These are phyloP conservation scores for Lachancea sp. DNA, from an alignment of 805 yeast genomes.

Conservation along the genomic window DNA sequence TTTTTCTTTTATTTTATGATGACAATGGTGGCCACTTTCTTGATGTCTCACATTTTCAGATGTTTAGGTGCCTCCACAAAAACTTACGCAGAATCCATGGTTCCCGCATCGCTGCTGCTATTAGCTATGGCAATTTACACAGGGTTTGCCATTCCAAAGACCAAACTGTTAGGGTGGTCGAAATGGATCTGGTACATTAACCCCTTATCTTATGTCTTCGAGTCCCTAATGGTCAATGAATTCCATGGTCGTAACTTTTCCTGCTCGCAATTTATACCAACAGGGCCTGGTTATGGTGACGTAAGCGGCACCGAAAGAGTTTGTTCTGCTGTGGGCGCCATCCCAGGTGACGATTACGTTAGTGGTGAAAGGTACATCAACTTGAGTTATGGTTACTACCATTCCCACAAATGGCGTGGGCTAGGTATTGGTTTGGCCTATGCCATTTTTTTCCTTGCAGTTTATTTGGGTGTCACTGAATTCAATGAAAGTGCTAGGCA, in stretches of 20 bases:
- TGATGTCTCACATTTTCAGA: conserved; percentile 52
- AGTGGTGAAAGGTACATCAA: conserved; percentile 46
- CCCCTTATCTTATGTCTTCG: conserved; percentile 54
- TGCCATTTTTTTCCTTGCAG: conserved; percentile 45
- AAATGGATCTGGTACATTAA: conserved; percentile 58
- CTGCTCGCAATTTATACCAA: conserved; percentile 46
- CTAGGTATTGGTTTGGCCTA: conserved; percentile 57
- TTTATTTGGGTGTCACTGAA: conserved; percentile 52
- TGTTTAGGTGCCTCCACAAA: conserved; percentile 44
- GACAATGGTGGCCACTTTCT: conserved; percentile 38
- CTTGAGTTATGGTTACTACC: conserved; percentile 39
- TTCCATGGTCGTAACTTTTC: conserved; percentile 41
- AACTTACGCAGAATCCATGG: conserved; percentile 49
- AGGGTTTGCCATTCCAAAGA: conserved; percentile 54
- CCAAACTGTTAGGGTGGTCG: conserved; percentile 56
- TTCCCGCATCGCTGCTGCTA: conserved; percentile 48
- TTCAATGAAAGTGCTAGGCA: conserved; percentile 55
- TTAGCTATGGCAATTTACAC: conserved; percentile 45
- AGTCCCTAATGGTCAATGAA: conserved; percentile 53
- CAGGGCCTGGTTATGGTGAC: conserved; percentile 39
- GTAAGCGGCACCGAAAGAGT: conserved; percentile 35
- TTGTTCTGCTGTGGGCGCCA: conserved; percentile 53
- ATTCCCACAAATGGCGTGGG: conserved; percentile 55
- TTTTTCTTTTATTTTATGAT: conserved; percentile 49
- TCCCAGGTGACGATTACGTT: conserved; percentile 44